phyloP scores from a whole-genome alignment of 345 rosid genomes.

The Lepidium africanum region DNA sequence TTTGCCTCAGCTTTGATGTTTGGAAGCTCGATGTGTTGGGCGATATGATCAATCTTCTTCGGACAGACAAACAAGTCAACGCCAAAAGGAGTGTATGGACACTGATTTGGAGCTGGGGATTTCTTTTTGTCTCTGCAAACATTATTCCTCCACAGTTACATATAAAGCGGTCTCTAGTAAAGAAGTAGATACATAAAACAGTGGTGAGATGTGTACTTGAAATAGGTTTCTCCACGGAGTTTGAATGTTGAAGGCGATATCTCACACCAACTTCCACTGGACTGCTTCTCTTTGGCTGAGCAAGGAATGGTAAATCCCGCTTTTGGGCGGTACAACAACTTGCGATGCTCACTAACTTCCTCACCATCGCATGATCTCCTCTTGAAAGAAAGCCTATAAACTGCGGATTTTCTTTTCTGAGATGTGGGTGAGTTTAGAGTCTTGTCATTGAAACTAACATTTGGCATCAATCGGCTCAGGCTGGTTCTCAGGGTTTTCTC shows the following conservation, averaged over 20 bases:
- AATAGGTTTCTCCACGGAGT: slow-evolving; percentile 62
- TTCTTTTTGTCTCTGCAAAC: slow-evolving; percentile 76
- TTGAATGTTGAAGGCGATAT: slow-evolving; percentile 63
- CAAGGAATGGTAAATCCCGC: slow-evolving; percentile 59
- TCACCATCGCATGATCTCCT: slow-evolving; percentile 59
- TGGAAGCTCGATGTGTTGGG: slow-evolving; percentile 86
- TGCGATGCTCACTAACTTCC: slow-evolving; percentile 44
- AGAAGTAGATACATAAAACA: background rate
- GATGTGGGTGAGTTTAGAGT: slow-evolving; percentile 31
- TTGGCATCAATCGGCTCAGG: slow-evolving; percentile 32
- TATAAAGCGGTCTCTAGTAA: background rate
- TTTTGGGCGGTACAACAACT: slow-evolving; percentile 43
- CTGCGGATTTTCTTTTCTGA: slow-evolving; percentile 42
- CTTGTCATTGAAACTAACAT: slow-evolving; percentile 39
- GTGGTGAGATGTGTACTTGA: slow-evolving; percentile 33
- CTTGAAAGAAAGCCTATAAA: slow-evolving; percentile 50
- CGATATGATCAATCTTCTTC: slow-evolving; percentile 81
- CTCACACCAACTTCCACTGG: slow-evolving; percentile 54
- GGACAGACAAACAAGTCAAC: slow-evolving; percentile 74
- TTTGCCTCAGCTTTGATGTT: slow-evolving; percentile 50
- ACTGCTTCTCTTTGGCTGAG: slow-evolving; percentile 43
- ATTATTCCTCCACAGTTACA: background rate
- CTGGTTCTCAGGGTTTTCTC: slow-evolving; percentile 32
- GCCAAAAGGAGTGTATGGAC: slow-evolving; percentile 69
- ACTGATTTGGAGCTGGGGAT: slow-evolving; percentile 50